These are phyloP conservation scores for Aspergillus hancockii DNA, from an alignment of 495 filamentous ascomycete species.

Conservation along the genomic window DNA sequence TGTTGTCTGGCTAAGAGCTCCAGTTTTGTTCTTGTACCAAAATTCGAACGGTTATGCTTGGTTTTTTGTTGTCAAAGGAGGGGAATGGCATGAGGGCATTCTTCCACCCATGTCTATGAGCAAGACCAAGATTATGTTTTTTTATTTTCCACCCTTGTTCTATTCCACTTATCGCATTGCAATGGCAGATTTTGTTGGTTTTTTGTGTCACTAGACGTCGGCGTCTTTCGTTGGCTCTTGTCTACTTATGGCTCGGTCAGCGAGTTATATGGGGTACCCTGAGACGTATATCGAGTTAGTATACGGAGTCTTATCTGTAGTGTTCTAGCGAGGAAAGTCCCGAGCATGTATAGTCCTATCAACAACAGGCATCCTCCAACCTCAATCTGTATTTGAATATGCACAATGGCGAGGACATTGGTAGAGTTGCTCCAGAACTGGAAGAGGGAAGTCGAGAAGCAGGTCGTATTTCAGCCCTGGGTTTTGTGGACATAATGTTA, in stretches of 20 bases:
- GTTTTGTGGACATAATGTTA: too few relatives aligned
- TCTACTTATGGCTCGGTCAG: too few relatives aligned
- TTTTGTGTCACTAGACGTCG: background rate
- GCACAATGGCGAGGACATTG: slow-evolving; percentile 13
- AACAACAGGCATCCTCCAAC: too few relatives aligned
- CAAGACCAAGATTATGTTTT: slow-evolving; percentile 3
- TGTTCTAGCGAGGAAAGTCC: too few relatives aligned
- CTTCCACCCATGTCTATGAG: background rate
- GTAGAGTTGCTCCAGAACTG: slow-evolving; percentile 25
- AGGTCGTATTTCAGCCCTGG: background rate
- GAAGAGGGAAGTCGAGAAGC: slow-evolving; percentile 21
- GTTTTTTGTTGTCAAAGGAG: background rate
- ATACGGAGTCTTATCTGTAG: too few relatives aligned
- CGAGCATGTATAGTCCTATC: too few relatives aligned
- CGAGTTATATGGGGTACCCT: too few relatives aligned
- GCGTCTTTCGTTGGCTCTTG: too few relatives aligned
- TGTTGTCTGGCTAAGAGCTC: background rate
- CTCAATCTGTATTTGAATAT: slow-evolving; percentile 9
- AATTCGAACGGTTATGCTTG: slow-evolving; percentile 7
- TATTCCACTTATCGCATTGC: background rate
- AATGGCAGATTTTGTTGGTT: background rate
- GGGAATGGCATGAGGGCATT: background rate
- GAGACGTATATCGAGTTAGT: too few relatives aligned
- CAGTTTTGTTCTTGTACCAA: background rate
- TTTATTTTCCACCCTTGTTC: slow-evolving; percentile 4